A percentile compares a stretch with the other conserved stretches of the same genome.
phyloP scores from a whole-genome alignment of 129 eudicot species.

The Daucus carota region DNA sequence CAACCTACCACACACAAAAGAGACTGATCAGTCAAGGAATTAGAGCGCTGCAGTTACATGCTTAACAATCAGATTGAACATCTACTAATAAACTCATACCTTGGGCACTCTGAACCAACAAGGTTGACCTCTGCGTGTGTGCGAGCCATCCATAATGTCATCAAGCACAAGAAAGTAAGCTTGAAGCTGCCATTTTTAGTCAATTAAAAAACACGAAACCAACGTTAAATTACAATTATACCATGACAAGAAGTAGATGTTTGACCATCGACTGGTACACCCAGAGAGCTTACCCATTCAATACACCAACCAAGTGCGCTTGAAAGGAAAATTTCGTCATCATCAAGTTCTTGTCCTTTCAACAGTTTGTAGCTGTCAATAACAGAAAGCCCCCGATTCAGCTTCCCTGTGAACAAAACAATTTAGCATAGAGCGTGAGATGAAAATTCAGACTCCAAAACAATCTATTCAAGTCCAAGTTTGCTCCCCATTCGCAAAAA shows the following conservation, averaged over 20 bases:
- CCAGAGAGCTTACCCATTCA: constrained; percentile 48
- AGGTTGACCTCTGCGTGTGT: constrained; percentile 89
- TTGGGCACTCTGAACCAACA: constrained; percentile 87
- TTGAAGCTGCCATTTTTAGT: constrained; percentile 53
- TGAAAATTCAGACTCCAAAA: background rate
- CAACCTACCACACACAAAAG: constrained; percentile 51
- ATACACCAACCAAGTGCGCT: constrained; percentile 35
- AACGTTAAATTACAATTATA: constrained; percentile 3
- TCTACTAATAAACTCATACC: constrained; percentile 33
- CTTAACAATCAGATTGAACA: background rate
- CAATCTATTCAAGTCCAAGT: background rate
- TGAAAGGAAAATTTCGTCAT: constrained; percentile 66
- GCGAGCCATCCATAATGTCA: constrained; percentile 81
- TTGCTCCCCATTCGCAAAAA: background rate
- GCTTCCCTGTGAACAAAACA: constrained; percentile 49
- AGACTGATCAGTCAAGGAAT: constrained; percentile 6
- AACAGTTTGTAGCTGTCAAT: constrained; percentile 80
- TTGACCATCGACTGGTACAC: background rate
- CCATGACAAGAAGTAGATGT: background rate
- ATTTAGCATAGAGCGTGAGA: background rate
- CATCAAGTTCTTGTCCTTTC: constrained; percentile 63
- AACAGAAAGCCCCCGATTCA: constrained; percentile 85
- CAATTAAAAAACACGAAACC: constrained; percentile 14
- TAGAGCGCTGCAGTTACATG: constrained; percentile 3
- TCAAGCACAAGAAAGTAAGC: constrained; percentile 91